Percentiles rank a stretch among this genome's conserved stretches.
These are phyloP conservation scores for Thymus quinquecostatus DNA, from an alignment of 257 asterid genomes.

Conservation along the genomic window DNA sequence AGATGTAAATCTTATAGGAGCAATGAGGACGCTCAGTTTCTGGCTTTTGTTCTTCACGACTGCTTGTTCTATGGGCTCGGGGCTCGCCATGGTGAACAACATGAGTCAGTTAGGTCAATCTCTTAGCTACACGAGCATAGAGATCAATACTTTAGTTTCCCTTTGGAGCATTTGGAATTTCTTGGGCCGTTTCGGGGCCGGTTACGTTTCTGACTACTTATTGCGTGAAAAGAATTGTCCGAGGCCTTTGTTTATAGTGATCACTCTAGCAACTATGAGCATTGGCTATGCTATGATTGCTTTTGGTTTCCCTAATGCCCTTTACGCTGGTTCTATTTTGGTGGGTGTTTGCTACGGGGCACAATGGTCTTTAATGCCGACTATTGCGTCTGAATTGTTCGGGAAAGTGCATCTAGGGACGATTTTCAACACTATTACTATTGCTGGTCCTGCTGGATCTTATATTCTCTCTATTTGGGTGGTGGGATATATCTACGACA, in stretches of 20 bases:
- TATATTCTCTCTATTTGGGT: conserved; percentile 76
- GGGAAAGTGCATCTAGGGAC: conserved; percentile 78
- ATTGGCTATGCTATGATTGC: conserved; percentile 71
- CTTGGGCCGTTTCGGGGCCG: conserved; percentile 85
- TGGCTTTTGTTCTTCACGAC: conserved; percentile 61
- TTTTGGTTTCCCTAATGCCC: conserved; percentile 64
- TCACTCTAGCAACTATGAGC: conserved; percentile 70
- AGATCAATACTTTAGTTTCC: conserved; percentile 69
- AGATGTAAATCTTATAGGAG: conserved; percentile 48
- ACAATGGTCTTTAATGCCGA: conserved; percentile 96
- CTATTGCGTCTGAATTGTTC: conserved; percentile 72
- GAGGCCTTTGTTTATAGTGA: conserved; percentile 67
- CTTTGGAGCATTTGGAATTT: conserved; percentile 96
- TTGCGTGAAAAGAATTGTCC: conserved; percentile 57
- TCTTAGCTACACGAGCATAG: conserved; percentile 51
- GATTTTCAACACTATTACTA: conserved; percentile 76
- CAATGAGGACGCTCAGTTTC: conserved; percentile 55
- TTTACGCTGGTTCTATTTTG: conserved; percentile 68
- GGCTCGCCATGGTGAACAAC: conserved; percentile 59
- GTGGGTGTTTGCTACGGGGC: conserved; percentile 90
- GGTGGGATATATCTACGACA: conserved; percentile 74
- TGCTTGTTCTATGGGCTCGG: conserved; percentile 63
- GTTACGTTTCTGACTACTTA: conserved; percentile 76
- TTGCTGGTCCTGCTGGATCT: conserved; percentile 80
- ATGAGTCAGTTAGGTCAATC: conserved; percentile 61